Evolutionary conservation across 148 eudicot genomes (phyloP), one percentile per base, ranked within the genome.

Genomic region (Persicaria maculosa): DNA sequence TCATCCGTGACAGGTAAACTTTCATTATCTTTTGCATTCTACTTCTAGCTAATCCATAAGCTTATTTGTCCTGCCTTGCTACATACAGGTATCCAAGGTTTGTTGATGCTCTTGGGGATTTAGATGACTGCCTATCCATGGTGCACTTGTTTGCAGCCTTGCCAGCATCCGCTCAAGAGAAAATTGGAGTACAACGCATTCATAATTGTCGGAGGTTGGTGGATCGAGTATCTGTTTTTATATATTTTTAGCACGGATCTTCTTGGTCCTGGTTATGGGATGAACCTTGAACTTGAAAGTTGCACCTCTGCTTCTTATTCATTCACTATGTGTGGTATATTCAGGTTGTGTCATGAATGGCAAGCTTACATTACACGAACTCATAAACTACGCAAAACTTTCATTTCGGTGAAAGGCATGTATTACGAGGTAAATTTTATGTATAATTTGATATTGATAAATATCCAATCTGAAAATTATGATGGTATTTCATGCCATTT

Each of bases 311-410:
- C 40, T 22, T 14, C 16, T 22, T 16, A 45, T 36, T n/a, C 47
- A 16, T 44, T 17, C 43, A 15, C 15, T 43, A 65, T 65, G 53
- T 15, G 45, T 44, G 25, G 50, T 19, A 47, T 52, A 40, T 36
- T 61, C 78, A 95, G 98, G 88, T 82, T 95, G 88, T 86, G 98
- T 79, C 98, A 92, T 79, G 97, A 95, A 74, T 95, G 96, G 96
- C 96, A 87, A 84, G 98, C 96, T 22, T 95, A 87, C 72, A 77
- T 95, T 62, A 79, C 96, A 7, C 92, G 97, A 45, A 87, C 94
- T 65, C 96, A 95, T 86, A 95, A 90, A 83, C 75, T 95, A 55
- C 83, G 96, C 74, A 95, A 92, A 77, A 88, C 91, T 5, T 95
- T 90, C 71, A 85, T 95, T 47, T 95, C 98, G 25, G 97, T 95